These are phyloP conservation scores for Capronia coronata DNA, from an alignment of 2,329 filamentous ascomycete genomes.

Conservation along the genomic window DNA sequence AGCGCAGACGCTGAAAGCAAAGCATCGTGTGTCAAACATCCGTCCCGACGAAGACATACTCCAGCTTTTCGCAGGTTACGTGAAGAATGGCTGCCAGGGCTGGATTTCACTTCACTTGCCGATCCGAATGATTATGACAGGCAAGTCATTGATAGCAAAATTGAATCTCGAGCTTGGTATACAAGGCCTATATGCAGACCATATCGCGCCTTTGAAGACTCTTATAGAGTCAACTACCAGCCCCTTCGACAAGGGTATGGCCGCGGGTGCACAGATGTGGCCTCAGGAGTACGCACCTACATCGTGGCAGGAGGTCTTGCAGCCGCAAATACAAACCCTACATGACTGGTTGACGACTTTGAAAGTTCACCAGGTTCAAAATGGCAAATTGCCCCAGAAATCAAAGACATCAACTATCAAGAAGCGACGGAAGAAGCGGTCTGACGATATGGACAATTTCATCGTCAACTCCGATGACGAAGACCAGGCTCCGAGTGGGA, in stretches of 20 bases:
- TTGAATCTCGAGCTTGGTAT: background rate
- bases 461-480: slow-evolving; percentile 75
- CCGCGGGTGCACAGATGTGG: slow-evolving; percentile 65
- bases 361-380: slow-evolving; percentile 69
- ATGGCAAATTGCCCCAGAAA: slow-evolving; percentile 37
- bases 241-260: slow-evolving; percentile 72
- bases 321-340: slow-evolving; percentile 67
- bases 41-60: slow-evolving; percentile 18
- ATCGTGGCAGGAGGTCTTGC: slow-evolving; percentile 65
- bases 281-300: slow-evolving; percentile 75
- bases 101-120: slow-evolving; percentile 6
- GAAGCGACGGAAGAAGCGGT: slow-evolving; percentile 60
- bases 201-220: slow-evolving; percentile 33
- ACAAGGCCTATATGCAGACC: background rate
- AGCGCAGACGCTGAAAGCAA: slow-evolving; percentile 9
- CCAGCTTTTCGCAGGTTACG: slow-evolving; percentile 2
- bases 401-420: slow-evolving; percentile 30
- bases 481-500: slow-evolving; percentile 41
- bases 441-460: slow-evolving; percentile 70
- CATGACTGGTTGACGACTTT: slow-evolving; percentile 75
- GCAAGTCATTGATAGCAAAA: slow-evolving; percentile 3
- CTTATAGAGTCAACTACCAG: slow-evolving; percentile 56
- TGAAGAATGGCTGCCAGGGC: background rate
- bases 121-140: slow-evolving; percentile 16
- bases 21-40: slow-evolving; percentile 8